Evolutionary conservation across 805 yeast genomes (phyloP), one percentile per base, ranked within the genome.

Genomic region (Isabelozyma pseudorhagii): DNA sequence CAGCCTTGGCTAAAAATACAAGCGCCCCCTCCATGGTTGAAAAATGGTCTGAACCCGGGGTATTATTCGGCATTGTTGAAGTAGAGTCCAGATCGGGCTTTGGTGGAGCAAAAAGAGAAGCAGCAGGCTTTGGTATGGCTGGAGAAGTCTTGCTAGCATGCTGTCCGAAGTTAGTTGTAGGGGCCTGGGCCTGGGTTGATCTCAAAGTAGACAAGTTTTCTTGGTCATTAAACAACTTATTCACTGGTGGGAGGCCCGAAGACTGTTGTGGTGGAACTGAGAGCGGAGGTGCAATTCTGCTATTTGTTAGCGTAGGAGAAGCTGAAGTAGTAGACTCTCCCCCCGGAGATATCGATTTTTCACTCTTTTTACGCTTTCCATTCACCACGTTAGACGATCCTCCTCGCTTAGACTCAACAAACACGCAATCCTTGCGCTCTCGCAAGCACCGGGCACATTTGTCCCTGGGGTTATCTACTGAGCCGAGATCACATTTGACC

Each of bases 391-490:
- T 61, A 8, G 54, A 45, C 28, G 56, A 45, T 9, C 68, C 68
- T 17, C 75, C 72, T 39, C 74, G 52, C 48, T 62, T 67, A 21
- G 64, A 58, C 18, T 73, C 77, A 8, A 74, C 78, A 62, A 88
- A 83, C 13, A 85, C 83, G 67, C 98, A 92, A 56, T 85, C 90
- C 55, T 81, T 81, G 13, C 96, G 74, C 61, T 92, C 97, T 42
- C 97, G 75, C 52, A 79, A 77, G 60, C 98, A 92, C 45, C 97
- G 71, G 2, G 82, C 84, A 74, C 98, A 92, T 3, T 96, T 94
- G 4, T 81, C 83, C 42, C 76, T 74, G 0, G 96, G 96, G 52
- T 78, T 77, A 45, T 83, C 85, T 7, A 83, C 80, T 8, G 84
- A 81, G 2, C 96, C 97, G 55, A 92, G 69, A 62, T 90, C 96